Evolutionary conservation across 2,329 filamentous ascomycete genomes (phyloP), one percentile per base, ranked within the genome.

Genomic region (Alternaria sp.): DNA sequence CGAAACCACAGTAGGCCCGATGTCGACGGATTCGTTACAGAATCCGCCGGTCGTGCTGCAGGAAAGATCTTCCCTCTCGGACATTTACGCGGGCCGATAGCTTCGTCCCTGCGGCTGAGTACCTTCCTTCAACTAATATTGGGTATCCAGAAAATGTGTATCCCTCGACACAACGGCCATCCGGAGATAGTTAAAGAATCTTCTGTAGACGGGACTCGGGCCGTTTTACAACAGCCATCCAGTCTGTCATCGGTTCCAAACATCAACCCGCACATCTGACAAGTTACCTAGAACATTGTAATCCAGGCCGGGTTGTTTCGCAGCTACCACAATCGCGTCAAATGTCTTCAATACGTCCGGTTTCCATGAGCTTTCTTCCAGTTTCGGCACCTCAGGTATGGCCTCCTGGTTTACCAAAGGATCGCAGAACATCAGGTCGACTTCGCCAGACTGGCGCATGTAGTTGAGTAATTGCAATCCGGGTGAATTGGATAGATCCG

Each of bases 401-500:
- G 74, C 75, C 16, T 77, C 74, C 57, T 84, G 82, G 41, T 75
- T 67, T 14, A 84, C 82, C 20, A 83, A 63, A 2, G 82, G 78
- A 63, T 85, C 83, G 4, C 75, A 78, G 77, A 81, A 85, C 48
- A 70, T 63, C 32, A 85, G 79, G n/a, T 83, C 70, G 12, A 81
- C 78, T 55, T 79, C 74, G 46, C 76, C 64, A 2, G 54, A 54
- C 2, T 77, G 66, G 57, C 77, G 79, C 32, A 80, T 76, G 7
- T 84, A 69, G 52, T 80, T 81, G 30, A 84, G 71, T 25, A 63
- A 20, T 28, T 60, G 51, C 4, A 63, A 11, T 1, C 82, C 82
- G 0, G 84, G 84, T 0, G 83, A 85, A 65, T 84, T 83, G 58
- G 78, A 80, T 3, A 85, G 70, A 48, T 81, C 79, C 0, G 81